Evolutionary conservation across 1,139 yeast genomes (phyloP), one percentile per base, ranked within the genome.

Genomic region (Yamadazyma atmosphaerica): DNA sequence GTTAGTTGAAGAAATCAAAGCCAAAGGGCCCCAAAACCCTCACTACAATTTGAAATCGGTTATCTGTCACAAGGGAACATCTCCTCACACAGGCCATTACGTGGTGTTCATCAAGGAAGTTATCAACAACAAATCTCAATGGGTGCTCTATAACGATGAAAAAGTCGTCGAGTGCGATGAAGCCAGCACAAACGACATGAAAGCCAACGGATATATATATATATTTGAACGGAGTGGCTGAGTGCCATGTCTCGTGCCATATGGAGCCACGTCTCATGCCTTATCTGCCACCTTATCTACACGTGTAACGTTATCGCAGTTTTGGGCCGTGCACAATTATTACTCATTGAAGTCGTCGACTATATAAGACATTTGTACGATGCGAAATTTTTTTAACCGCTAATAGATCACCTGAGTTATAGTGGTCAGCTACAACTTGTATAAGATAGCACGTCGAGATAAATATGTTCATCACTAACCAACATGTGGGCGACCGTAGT

Each of bases 31-130:
- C 9, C 29, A 34, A 1, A 33, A 37, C 4, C 55, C 57, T 1
- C 43, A 46, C n/a, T 92, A 86, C 55, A 52, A 55, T 12, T 63
- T 92, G 33, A 74, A 78, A 39, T 86, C 88, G 0, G 86, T 88
- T 8, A 75, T 92, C 16, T 90, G 98, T 56, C 99, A 92, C 60
- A 92, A 92, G 59, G 99, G 99, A 9, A 74, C 84, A 1, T 87
- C 96, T 14, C 87, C 92, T 1, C 97, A 92, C 46, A 88, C 97
- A 0, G 98, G 98, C 0, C 99, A 92, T 60, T 92, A 92, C 58
- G 98, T 94, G 29, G 90, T 85, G 0, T 92, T 86, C 53, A 71
- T 89, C 33, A 77, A 77, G 47, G 50, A 56, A 23, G 40, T 57
- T 0, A 61, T 71, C 1, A 70, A 70, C 4, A 69, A 65, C 1